Base-by-base conservation (phyloP, 2,329 filamentous ascomycete genomes). In the Pseudocercospora pini-densiflorae region DNA sequence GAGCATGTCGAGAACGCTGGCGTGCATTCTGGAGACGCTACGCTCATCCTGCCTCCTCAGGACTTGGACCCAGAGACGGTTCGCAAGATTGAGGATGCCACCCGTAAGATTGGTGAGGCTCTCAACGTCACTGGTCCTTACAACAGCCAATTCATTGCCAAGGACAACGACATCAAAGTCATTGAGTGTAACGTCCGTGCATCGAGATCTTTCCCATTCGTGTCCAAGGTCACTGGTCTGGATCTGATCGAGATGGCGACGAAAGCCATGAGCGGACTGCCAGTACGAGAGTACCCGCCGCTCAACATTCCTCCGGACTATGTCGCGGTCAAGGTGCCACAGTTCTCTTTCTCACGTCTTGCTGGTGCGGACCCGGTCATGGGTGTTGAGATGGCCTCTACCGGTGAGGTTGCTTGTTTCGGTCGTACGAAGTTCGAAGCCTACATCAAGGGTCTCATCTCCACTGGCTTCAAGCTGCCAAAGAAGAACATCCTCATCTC, bases 141-240 rank as follows among this genome's bases (percentile, higher is more conserved):
- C 87, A 99, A 99, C 82, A 99, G 99, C 70, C 95, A 99, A 79
- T 98, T 99, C 83, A 99, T 99, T 75, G 95, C 95, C 75, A 98
- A 98, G 84, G 94, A 98, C 79, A 98, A 98, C 79, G 94, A 98
- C 72, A 98, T 99, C 85, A 98, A 98, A 85, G 95, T 99, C 72
- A 99, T 99, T 71, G 95, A 99, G 83, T 98, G 95, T 82, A 99
- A 99, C 76, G 95, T 98, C 67, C 90, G 95, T 70, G 95, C 95
- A 16, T 97, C 95, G 54, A 88, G 95, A 71, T 98, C 94, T 0
- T 97, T 97, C 86, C 95, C 95, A 68, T 99, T 99, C 77, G 94
- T 98, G 16, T 97, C 94, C 71, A 99, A 99, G 85, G 93, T 97
- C 72, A 98, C 97, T 92, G 94, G 94, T 60, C 92, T 97, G 61